These are phyloP conservation scores for Jacaranda mimosifolia DNA, from an alignment of 257 asterid genomes.

Conservation along the genomic window DNA sequence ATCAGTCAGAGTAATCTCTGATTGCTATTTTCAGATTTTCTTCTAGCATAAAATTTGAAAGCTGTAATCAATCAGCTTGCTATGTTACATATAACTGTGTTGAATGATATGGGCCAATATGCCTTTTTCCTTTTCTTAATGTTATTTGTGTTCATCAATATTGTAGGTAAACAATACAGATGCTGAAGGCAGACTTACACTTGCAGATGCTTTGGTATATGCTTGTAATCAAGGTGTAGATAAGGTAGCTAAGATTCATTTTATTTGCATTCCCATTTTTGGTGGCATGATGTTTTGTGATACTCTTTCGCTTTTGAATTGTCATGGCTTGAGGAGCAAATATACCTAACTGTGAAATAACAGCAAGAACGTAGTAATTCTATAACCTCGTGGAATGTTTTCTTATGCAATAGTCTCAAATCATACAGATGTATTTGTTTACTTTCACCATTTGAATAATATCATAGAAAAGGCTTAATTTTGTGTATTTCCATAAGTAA, in stretches of 20 bases:
- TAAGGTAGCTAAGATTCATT: conserved; percentile 59
- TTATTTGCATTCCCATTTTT: not conserved
- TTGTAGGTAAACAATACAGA: conserved; percentile 92
- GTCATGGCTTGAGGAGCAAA: no score
- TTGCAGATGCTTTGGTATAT: conserved; percentile 94
- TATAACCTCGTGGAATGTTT: not conserved
- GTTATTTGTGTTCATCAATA: conserved; percentile 1
- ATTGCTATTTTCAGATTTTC: not conserved
- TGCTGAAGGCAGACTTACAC: conserved; percentile 97
- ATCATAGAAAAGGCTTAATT: not conserved
- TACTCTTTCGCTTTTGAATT: no score
- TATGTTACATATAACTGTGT: not conserved
- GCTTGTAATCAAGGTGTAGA: conserved; percentile 96
- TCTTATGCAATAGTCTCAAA: conserved; percentile 1
- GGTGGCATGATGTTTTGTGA: not conserved
- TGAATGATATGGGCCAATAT: not conserved
- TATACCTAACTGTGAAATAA: no score
- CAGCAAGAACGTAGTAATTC: not conserved
- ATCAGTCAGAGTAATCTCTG: not conserved
- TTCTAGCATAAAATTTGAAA: not conserved
- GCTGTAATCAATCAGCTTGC: conserved; percentile 10
- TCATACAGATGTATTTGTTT: not conserved
- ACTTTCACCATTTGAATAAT: not conserved
- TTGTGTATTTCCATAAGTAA: not conserved
- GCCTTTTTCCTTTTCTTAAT: conserved; percentile 6